Evolutionary conservation across 163 green algal genomes (phyloP).

Genomic region (Smithsoniella earleae): DNA sequence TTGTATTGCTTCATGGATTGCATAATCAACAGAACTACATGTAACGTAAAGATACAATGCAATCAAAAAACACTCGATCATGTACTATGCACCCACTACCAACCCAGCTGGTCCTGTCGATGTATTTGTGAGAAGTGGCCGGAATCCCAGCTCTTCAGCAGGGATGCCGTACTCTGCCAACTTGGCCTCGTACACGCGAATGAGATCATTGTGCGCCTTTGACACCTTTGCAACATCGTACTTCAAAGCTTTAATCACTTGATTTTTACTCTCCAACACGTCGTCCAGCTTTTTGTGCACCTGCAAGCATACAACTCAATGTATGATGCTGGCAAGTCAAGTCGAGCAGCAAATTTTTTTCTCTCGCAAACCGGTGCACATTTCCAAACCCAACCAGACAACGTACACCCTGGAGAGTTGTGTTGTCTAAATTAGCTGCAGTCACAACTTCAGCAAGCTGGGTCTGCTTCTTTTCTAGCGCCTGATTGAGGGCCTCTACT

Average conservation of each 20-base stretch:
- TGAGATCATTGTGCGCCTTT: conserved; percentile 82
- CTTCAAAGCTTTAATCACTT: conserved; percentile 61
- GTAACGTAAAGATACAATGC: not conserved
- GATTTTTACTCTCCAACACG: conserved; percentile 73
- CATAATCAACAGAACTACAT: not conserved
- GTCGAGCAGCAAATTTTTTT: too few relatives aligned
- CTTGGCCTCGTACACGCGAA: conserved; percentile 77
- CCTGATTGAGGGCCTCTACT: conserved; percentile 54
- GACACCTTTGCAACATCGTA: conserved; percentile 79
- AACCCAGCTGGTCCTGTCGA: conserved; percentile 58
- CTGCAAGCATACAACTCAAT: not conserved
- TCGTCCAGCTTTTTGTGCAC: conserved; percentile 58
- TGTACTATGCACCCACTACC: conserved; percentile 50
- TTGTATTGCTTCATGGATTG: too few relatives aligned
- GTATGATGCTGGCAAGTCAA: not conserved
- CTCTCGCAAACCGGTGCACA: too few relatives aligned
- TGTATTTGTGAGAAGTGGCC: conserved; percentile 65
- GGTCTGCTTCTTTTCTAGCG: conserved; percentile 69
- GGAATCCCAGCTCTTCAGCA: conserved; percentile 68
- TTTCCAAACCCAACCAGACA: too few relatives aligned
- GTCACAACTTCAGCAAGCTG: conserved; percentile 71
- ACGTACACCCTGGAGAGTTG: conserved; percentile 45
- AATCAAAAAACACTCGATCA: not conserved
- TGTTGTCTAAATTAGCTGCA: conserved; percentile 66
- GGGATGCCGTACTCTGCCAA: conserved; percentile 53